These are phyloP conservation scores for Paraconiothyrium sp. DNA, from an alignment of 2,329 filamentous ascomycete genomes.

Conservation along the genomic window DNA sequence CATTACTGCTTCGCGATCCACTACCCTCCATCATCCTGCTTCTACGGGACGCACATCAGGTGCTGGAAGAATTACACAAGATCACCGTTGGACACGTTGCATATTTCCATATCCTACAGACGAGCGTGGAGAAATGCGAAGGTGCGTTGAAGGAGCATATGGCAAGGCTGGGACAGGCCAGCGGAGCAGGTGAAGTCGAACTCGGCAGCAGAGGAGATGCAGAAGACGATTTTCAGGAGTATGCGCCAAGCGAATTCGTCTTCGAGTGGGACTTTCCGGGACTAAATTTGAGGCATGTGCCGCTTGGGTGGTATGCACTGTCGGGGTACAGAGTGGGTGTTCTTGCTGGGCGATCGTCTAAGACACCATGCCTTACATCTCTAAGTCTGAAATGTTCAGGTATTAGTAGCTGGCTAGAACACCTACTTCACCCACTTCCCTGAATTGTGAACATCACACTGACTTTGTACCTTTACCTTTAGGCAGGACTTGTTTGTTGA, in stretches of 20 bases:
- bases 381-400: no score
- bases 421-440: no score
- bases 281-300: constrained; percentile 61
- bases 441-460: no score
- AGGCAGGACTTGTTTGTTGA: constrained; percentile 59
- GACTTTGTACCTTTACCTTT: no score
- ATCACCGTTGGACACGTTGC: constrained; percentile 56
- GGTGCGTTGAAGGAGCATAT: constrained; percentile 54
- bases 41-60: constrained; percentile 54
- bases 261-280: constrained; percentile 69
- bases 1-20: constrained; percentile 58
- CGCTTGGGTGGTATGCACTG: constrained; percentile 47
- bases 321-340: no score
- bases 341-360: no score
- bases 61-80: constrained; percentile 56
- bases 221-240: constrained; percentile 61
- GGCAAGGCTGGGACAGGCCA: constrained; percentile 23
- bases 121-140: constrained; percentile 62
- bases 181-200: constrained; percentile 6
- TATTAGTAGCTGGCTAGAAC: no score
- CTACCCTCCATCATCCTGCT: constrained; percentile 52
- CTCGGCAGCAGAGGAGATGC: constrained; percentile 35
- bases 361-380: no score
- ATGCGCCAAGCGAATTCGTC: constrained; percentile 64
- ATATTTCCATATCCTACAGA: constrained; percentile 60